Conservation (phyloP, 352 stramenopile genomes). For the Phytophthora meadii region DNA sequence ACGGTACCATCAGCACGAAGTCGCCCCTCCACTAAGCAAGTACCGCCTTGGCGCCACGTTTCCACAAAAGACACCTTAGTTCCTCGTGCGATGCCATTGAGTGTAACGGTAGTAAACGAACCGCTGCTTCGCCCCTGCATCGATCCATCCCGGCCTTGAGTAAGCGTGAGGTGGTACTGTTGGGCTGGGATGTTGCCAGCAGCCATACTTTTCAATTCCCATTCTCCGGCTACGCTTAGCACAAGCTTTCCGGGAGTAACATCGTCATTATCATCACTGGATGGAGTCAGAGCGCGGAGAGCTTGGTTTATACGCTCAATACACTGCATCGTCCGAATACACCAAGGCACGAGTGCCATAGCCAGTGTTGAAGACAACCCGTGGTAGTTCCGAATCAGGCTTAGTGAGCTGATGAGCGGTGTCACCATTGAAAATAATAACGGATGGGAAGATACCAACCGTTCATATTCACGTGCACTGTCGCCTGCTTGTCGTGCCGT, state of each 20-base stretch:
- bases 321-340: slow-evolving; percentile 66
- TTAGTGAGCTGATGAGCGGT: slow-evolving; percentile 70
- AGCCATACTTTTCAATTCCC: slow-evolving; percentile 90
- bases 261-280: slow-evolving; percentile 27
- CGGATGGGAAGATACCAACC: slow-evolving; percentile 51
- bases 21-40: slow-evolving; percentile 83
- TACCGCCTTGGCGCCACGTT: slow-evolving; percentile 89
- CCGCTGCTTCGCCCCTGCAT: slow-evolving; percentile 80
- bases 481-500: slow-evolving; percentile 24
- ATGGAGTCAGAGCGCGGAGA: slow-evolving; percentile 43
- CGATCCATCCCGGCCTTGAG: slow-evolving; percentile 65
- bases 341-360: slow-evolving; percentile 83
- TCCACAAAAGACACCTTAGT: slow-evolving; percentile 89
- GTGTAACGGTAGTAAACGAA: slow-evolving; percentile 83
- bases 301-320: slow-evolving; percentile 71
- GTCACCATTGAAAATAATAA: slow-evolving; percentile 68
- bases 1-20: slow-evolving; percentile 73
- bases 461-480: slow-evolving; percentile 36
- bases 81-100: slow-evolving; percentile 75
- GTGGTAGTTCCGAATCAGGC: slow-evolving; percentile 73
- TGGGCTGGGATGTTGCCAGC: slow-evolving; percentile 87
- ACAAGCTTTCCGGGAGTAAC: slow-evolving; percentile 47
- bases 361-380: slow-evolving; percentile 71
- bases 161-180: slow-evolving; percentile 84
- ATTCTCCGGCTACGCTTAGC: slow-evolving; percentile 81